These are phyloP conservation scores for Nitzschia sp. DNA, from an alignment of 108 stramenopile genomes.

Conservation along the genomic window DNA sequence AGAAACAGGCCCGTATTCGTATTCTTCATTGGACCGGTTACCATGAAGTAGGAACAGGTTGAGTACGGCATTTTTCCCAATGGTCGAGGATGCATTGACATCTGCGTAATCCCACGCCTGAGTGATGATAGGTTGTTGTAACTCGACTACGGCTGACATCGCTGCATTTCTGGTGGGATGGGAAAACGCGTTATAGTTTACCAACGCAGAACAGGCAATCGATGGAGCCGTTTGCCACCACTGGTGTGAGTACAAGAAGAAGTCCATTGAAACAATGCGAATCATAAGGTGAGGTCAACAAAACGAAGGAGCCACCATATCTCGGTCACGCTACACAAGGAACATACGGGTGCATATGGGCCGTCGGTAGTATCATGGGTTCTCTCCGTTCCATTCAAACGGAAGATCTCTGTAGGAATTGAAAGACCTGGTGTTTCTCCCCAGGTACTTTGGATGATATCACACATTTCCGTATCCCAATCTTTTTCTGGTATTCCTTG, in stretches of 20 bases:
- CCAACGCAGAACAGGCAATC: not conserved
- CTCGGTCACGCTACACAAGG: not conserved
- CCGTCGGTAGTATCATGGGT: not conserved
- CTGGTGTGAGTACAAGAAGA: not conserved
- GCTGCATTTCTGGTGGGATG: not conserved
- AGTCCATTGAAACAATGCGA: no score
- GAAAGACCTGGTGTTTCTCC: not conserved
- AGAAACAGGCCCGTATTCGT: conserved; percentile 2
- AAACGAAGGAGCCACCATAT: not conserved
- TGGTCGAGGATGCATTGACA: no score
- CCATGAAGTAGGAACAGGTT: conserved; percentile 6
- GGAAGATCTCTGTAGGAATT: conserved; percentile 1
- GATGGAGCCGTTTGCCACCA: conserved; percentile 11
- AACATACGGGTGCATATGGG: conserved; percentile 15
- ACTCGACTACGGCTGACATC: not conserved
- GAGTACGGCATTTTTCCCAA: not conserved
- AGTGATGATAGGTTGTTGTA: not conserved
- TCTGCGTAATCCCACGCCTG: conserved; percentile 5
- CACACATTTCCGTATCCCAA: conserved; percentile 7
- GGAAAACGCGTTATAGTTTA: conserved; percentile 5
- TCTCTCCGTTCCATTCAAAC: not conserved
- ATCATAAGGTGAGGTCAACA: no score
- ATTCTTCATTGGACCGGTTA: not conserved
- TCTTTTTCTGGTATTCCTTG: conserved; percentile 1
- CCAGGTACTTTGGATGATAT: conserved; percentile 2